Evolutionary conservation across 176 grass and related monocot species (phyloP).

Genomic region (Luzula sylvatica): DNA sequence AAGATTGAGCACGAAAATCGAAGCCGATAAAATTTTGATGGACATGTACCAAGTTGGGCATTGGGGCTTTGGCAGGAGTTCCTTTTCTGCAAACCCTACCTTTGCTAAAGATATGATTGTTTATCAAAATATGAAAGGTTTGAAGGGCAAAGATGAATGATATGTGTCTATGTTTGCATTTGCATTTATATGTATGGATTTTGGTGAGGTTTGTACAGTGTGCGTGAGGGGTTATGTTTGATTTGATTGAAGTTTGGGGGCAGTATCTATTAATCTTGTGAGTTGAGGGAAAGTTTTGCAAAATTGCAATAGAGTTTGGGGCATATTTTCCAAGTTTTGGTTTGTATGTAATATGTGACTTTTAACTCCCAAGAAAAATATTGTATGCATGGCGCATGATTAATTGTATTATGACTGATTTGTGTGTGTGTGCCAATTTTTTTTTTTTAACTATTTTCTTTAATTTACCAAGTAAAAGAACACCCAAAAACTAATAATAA

Average conservation of each 20-base stretch:
- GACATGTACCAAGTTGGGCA: conserved; percentile 71
- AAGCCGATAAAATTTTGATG: conserved; percentile 43
- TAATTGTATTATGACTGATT: not conserved
- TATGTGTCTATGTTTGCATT: not conserved
- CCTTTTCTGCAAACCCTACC: conserved; percentile 41
- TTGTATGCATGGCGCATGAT: no score
- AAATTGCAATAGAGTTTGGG: conserved; percentile 2
- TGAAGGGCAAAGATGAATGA: not conserved
- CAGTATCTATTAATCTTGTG: not conserved
- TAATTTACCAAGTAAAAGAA: not conserved
- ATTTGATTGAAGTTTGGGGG: not conserved
- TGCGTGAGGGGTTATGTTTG: not conserved
- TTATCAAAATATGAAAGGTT: conserved; percentile 19
- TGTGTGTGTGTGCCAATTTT: not conserved
- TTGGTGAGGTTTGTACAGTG: conserved; percentile 8
- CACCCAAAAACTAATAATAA: no score
- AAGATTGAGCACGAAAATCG: conserved; percentile 20
- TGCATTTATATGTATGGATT: conserved; percentile 4
- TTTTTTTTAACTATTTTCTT: not conserved
- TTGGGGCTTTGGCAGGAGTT: conserved; percentile 82
- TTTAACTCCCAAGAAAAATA: not conserved
- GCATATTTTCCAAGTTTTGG: not conserved
- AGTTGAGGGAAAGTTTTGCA: not conserved
- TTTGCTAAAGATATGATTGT: conserved; percentile 6
- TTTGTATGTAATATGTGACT: conserved; percentile 9